Evolutionary conservation across 2,329 filamentous ascomycete genomes (phyloP), one percentile per base, ranked within the genome.

Genomic region (Arthrobotrys entomopaga): DNA sequence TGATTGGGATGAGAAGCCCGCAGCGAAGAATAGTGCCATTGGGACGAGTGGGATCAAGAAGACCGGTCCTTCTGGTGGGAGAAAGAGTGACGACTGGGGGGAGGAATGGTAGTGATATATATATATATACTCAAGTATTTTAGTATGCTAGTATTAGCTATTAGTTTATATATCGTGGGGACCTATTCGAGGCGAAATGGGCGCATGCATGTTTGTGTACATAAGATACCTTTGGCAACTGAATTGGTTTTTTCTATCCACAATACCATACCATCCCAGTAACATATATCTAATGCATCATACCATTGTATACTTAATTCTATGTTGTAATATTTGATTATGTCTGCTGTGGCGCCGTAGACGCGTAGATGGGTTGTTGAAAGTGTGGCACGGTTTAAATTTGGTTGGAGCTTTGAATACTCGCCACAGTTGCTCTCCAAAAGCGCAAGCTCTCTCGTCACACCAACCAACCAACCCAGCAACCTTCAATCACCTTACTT

Each of bases 21-120:
- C 43, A 60, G 57, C 34, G 61, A 83, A 82, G 74, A 83, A 83
- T 53, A 86, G 85, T 58, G 82, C 83, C 29, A 86, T 90, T 76
- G 88, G 88, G 7, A 90, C 88, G n/a, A 85, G 84, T 76, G 87
- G 87, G 16, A 86, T 90, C 84, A 88, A 86, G 80, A 86, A 85
- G 78, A 38, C 50, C 3, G 43, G 59, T 52, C 65, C 56, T 0
- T 49, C 63, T 7, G 52, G 53, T 29, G 63, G 59, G 11, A 75
- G 63, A 52, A 77, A 78, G 72, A 78, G 77, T 48, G 78, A 77
- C 26, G 78, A 79, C n/a, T 79, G 78, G 78, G 78, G 76, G 40
- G 77, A 79, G 22, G 67, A 78, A 5, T 78, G 77, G 77, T 74
- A 69, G 63, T 24, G 42, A 13, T 48, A 48, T 20, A 34, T 5